Conservation (phyloP, 768 basidiomycete genomes). For the Chalciporus sphaerocephalus region DNA sequence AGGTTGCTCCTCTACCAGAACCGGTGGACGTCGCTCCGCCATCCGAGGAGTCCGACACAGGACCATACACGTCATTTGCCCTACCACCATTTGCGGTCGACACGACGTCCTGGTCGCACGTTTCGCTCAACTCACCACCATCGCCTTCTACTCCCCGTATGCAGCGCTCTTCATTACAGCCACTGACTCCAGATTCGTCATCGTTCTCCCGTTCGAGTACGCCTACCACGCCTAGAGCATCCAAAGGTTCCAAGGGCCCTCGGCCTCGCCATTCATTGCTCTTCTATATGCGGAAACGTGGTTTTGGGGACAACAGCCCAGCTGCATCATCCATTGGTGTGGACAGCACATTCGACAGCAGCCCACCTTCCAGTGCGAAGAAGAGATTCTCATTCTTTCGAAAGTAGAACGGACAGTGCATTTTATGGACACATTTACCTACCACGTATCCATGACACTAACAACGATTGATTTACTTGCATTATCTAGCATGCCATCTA, state of each 20-base stretch:
- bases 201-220: conserved; percentile 30
- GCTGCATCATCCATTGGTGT: conserved; percentile 21
- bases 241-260: conserved; percentile 25
- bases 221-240: conserved; percentile 26
- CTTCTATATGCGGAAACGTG: conserved; percentile 31
- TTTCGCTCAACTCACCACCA: conserved; percentile 18
- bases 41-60: conserved; percentile 33
- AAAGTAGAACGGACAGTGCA: conserved; percentile 19
- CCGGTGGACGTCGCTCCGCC: conserved; percentile 15
- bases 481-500: conserved; percentile 17
- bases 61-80: conserved; percentile 31
- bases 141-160: conserved; percentile 20
- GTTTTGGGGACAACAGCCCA: conserved; percentile 20
- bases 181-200: conserved; percentile 28
- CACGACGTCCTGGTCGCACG: conserved; percentile 16
- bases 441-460: conserved; percentile 17
- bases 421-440: conserved; percentile 9
- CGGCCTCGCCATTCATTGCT: conserved; percentile 25
- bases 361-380: conserved; percentile 11
- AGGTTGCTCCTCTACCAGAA: conserved; percentile 25
- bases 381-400: conserved; percentile 31
- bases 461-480: conserved; percentile 15
- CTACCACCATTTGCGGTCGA: conserved; percentile 25
- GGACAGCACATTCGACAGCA: conserved; percentile 12
- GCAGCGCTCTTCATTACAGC: conserved; percentile 27